Base-by-base conservation (phyloP, 768 basidiomycete species). In the Pulveroboletus ravenelii region DNA sequence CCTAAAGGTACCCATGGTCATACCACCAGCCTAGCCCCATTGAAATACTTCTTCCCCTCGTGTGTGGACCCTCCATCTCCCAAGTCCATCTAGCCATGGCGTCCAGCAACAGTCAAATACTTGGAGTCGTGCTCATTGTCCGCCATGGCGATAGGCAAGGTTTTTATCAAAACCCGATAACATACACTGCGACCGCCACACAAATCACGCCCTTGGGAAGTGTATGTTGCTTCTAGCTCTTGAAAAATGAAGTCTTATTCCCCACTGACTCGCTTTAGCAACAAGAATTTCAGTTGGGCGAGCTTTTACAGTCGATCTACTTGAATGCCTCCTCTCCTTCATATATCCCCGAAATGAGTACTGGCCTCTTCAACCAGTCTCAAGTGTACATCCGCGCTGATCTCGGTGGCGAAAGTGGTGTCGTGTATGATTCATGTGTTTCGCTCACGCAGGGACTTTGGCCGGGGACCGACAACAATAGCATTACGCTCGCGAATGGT, bases 361-460 rank as follows among this genome's bases (percentile, higher is more conserved):
- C 61, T 3, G 60, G 55, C 27, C 58, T 72, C 38, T 70, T 73
- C 60, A 52, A 72, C 38, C 65, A 68, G 42, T 62, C 59, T 45
- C 72, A 77, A 59, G 68, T 78, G 51, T 60, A 62, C 31, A 74
- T 82, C 45, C 78, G 76, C 15, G 86, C 87, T 1, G 86, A 89
- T 64, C 79, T 77, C 25, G 84, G 84, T 6, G 85, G 80, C 15
- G 87, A 89, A 67, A 78, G 76, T 15, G 78, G 74, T 32, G 82
- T 85, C n/a, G 81, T 84, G 38, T 74, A 74, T 53, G 80, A 87
- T 57, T 82, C 84, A 5, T 82, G 85, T 10, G 68, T 78, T 23
- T 84, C 87, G 0, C 65, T 89, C 45, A 66, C 84, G 10, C 88
- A 89, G 63, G 87, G 87, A 12, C 62, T 89, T 39, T 84, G 77